These are phyloP conservation scores for Colletotrichum sp. DNA, from an alignment of 2,329 filamentous ascomycete species.

Conservation along the genomic window DNA sequence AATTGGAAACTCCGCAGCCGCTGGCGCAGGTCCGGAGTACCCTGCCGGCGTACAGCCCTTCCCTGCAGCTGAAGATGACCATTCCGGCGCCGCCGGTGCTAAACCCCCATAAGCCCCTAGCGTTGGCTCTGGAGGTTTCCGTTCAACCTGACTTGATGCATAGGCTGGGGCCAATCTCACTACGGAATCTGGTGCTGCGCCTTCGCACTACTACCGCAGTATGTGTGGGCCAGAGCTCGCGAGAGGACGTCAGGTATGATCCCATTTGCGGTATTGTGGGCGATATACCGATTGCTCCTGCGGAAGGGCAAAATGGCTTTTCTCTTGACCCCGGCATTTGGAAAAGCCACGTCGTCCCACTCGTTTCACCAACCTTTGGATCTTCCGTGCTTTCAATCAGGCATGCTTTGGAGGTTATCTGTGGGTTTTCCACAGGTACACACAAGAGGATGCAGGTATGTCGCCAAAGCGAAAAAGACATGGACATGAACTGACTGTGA, in stretches of 20 bases:
- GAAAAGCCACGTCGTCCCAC: not conserved
- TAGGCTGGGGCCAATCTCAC: not conserved
- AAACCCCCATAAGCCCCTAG: not conserved
- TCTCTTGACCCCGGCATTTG: not conserved
- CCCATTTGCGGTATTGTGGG: not conserved
- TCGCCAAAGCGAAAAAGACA: not conserved
- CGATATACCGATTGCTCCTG: not conserved
- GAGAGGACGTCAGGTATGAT: not conserved
- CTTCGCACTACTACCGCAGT: not conserved
- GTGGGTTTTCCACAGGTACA: not conserved
- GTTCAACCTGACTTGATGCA: not conserved
- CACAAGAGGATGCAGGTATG: not conserved
- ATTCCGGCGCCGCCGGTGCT: not conserved
- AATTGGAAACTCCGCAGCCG: not conserved
- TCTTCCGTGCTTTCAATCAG: not conserved
- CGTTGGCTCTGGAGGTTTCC: not conserved
- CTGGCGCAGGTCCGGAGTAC: not conserved
- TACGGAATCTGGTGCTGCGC: not conserved
- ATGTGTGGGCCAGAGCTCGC: not conserved
- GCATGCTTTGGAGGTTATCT: not conserved
- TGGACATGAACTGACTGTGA: not conserved
- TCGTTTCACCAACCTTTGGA: not conserved
- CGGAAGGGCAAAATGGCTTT: not conserved
- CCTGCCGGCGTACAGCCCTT: not conserved
- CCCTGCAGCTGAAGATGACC: not conserved